A percentile compares a stretch with the other conserved stretches of the same genome.
phyloP scores from a whole-genome alignment of 805 yeast species.

The Nakazawaea wyomingensis region DNA sequence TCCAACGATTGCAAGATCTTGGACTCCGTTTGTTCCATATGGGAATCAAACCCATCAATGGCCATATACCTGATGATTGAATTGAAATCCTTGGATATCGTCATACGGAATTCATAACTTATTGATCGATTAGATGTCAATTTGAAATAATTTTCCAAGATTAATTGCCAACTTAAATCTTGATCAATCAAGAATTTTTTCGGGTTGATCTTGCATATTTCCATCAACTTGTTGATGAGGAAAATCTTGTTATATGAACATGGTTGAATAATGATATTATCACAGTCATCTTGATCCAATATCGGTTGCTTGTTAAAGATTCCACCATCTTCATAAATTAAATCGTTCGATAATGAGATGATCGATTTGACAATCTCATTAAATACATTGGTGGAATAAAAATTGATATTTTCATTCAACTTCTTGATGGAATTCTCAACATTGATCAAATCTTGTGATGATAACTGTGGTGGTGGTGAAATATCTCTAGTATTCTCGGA shows the following conservation, averaged over 20 bases:
- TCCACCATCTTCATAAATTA: slow-evolving; percentile 10
- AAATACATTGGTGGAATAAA: slow-evolving; percentile 49
- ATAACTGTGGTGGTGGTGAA: slow-evolving; percentile 37
- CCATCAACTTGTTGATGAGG: slow-evolving; percentile 48
- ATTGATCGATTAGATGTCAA: slow-evolving; percentile 39
- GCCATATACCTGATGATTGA: slow-evolving; percentile 39
- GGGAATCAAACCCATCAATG: slow-evolving; percentile 31
- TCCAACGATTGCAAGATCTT: slow-evolving; percentile 46
- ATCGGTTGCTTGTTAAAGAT: slow-evolving; percentile 2
- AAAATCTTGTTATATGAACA: slow-evolving; percentile 55
- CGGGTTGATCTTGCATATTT: slow-evolving; percentile 47
- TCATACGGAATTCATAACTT: slow-evolving; percentile 39
- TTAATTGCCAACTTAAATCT: slow-evolving; percentile 39
- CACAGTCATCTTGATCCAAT: neutral
- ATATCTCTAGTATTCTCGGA: slow-evolving; percentile 34
- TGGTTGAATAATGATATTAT: slow-evolving; percentile 18
- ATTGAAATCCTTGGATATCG: slow-evolving; percentile 48
- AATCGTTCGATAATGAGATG: slow-evolving; percentile 34
- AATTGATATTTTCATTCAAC: slow-evolving; percentile 55
- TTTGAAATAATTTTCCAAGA: slow-evolving; percentile 41
- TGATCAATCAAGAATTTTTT: slow-evolving; percentile 41
- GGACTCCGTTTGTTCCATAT: slow-evolving; percentile 30
- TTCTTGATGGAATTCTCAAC: slow-evolving; percentile 56
- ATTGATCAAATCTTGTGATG: slow-evolving; percentile 40
- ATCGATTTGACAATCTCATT: slow-evolving; percentile 41